Conservation (phyloP, 345 rosid species). For the Sonneratia alba region DNA sequence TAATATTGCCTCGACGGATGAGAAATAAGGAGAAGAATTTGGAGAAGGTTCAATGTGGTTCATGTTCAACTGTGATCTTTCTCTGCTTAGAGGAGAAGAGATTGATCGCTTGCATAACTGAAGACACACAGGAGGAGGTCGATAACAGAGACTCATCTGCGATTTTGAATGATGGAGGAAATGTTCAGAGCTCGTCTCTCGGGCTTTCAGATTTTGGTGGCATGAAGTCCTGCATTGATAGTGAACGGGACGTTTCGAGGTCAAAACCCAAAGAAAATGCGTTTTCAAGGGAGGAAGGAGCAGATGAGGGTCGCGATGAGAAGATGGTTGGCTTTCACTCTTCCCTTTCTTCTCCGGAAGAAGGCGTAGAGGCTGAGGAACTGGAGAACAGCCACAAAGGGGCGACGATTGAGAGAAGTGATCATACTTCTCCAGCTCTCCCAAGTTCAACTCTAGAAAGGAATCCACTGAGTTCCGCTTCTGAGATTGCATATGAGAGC, state of each 20-base stretch:
- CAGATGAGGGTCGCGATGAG: constrained; percentile 3
- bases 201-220: background rate
- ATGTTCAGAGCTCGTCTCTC: background rate
- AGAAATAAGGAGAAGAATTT: constrained; percentile 19
- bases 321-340: constrained; percentile 16
- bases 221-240: background rate
- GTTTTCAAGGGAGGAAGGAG: background rate
- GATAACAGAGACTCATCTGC: background rate
- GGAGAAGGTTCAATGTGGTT: constrained; percentile 44
- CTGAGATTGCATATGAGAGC: background rate
- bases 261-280: background rate
- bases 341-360: constrained; percentile 12
- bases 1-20: constrained; percentile 42
- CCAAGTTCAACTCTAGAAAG: constrained; percentile 34
- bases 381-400: constrained; percentile 16
- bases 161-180: background rate
- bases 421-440: constrained; percentile 22
- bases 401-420: constrained; percentile 5
- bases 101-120: constrained; percentile 24
- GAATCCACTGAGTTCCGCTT: constrained; percentile 29
- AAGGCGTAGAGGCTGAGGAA: background rate
- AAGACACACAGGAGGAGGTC: constrained; percentile 8
- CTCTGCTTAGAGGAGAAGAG: constrained; percentile 31
- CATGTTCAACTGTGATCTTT: constrained; percentile 40
- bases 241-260: background rate